Conservation (phyloP, 1,284 basidiomycete genomes). For the Ceraceosorus guamensis region DNA sequence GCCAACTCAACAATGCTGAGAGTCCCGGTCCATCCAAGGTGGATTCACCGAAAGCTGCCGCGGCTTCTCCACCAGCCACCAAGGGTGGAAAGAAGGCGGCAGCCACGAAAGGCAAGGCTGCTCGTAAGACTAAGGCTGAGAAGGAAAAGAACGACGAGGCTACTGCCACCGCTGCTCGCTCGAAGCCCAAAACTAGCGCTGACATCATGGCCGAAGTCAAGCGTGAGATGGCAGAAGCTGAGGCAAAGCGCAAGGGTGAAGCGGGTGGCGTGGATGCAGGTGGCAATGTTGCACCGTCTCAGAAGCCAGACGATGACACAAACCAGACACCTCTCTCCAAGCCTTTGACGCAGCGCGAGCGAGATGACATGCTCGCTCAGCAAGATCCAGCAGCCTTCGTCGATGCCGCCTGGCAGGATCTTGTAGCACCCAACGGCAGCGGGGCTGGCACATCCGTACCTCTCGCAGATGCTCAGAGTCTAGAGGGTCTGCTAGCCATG, state of each 20-base stretch:
- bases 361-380: conserved; percentile 19
- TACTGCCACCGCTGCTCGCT: conserved; percentile 9
- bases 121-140: conserved; percentile 8
- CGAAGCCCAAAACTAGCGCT: conserved; percentile 34
- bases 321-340: no score
- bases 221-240: conserved; percentile 34
- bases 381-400: conserved; percentile 26
- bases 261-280: not conserved
- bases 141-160: not conserved
- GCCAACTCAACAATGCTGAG: conserved; percentile 8
- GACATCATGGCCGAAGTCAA: conserved; percentile 45
- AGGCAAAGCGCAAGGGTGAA: conserved; percentile 8
- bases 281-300: no score
- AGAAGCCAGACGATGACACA: no score
- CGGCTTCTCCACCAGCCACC: conserved; percentile 22
- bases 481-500: conserved; percentile 25
- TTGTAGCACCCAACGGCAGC: conserved; percentile 14
- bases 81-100: conserved; percentile 12
- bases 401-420: conserved; percentile 32
- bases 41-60: conserved; percentile 25
- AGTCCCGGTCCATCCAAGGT: conserved; percentile 12
- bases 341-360: conserved; percentile 14
- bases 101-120: conserved; percentile 22
- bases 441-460: conserved; percentile 12
- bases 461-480: conserved; percentile 11